phyloP scores from a whole-genome alignment of 2,329 filamentous ascomycete genomes.

The Beauveria rudraprayagi region DNA sequence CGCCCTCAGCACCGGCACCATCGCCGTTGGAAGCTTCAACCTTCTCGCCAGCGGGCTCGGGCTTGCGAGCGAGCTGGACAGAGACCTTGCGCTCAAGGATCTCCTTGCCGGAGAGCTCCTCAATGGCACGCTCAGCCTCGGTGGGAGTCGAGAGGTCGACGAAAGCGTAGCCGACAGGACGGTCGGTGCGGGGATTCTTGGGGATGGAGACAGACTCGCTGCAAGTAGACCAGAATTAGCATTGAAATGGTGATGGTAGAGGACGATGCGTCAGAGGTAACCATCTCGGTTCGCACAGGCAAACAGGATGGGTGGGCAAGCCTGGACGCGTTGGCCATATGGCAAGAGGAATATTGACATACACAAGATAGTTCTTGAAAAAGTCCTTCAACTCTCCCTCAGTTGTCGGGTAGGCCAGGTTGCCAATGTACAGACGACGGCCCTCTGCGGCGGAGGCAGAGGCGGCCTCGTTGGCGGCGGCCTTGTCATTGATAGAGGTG shows the following conservation, averaged over 20 bases:
- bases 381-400: constrained; percentile 99
- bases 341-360: constrained; percentile 40
- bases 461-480: constrained; percentile 75
- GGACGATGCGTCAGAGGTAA: background rate
- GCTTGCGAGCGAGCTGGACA: constrained; percentile 96
- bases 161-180: constrained; percentile 97
- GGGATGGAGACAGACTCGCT: constrained; percentile 99
- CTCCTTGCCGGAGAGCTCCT: constrained; percentile 92
- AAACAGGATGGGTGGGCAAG: background rate
- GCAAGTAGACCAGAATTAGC: constrained; percentile 23
- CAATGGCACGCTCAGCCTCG: constrained; percentile 92
- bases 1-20: constrained; percentile 59
- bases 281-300: background rate
- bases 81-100: constrained; percentile 98
- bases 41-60: constrained; percentile 76
- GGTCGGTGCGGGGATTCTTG: constrained; percentile 97
- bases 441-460: constrained; percentile 97
- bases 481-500: constrained; percentile 55
- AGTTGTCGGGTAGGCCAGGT: constrained; percentile 99
- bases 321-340: background rate
- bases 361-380: constrained; percentile 99
- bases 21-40: constrained; percentile 68
- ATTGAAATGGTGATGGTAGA: background rate
- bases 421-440: constrained; percentile 99
- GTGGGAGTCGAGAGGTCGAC: constrained; percentile 92